Evolutionary conservation across 176 grass and related monocot species (phyloP), one percentile per base, ranked within the genome.

Genomic region (Eleusine indica): DNA sequence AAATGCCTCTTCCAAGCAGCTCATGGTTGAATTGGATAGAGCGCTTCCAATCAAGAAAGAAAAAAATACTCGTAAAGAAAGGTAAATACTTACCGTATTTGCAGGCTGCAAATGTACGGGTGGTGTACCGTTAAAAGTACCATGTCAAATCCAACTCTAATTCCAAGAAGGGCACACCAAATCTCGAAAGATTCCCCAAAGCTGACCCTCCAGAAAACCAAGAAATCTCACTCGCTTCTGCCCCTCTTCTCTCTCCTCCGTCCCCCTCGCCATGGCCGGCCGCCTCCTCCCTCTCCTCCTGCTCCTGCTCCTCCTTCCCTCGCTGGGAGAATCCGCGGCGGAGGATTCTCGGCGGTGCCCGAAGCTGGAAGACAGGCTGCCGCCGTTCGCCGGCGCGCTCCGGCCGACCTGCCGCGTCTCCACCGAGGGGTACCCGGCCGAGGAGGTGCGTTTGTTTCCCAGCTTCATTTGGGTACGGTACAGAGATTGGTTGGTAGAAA

Each of bases 341-440:
- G 74, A 3, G 70, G 30, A 6, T 46, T 61, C 5, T 35, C 51
- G 41, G 16, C 89, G 71, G 70, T 87, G 89, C 44, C 80, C 64
- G 37, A 37, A 37, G 70, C 53, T 39, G 75, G 53, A 71, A 64
- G 62, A 68, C 35, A 61, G 60, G 40, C 60, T 62, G 70, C 85
- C 76, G 80, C 70, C 76, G 70, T 84, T 91, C 85, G 53, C 79
- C 84, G 75, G 68, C n/a, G 69, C 29, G 74, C 75, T 87, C 70
- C 75, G 80, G 80, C 19, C 9, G 9, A 43, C 61, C 37, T 91
- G 89, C 85, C 62, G 76, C 52, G 54, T 72, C 51, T 71, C 89
- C 22, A 19, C 44, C 53, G 89, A 71, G 75, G 70, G 85, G 25
- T 43, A 15, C 54, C 76, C 64, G 35, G 76, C 76, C 35, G 70